These are phyloP conservation scores for Globisporangium nagaii DNA, from an alignment of 352 stramenopile species.

Conservation along the genomic window DNA sequence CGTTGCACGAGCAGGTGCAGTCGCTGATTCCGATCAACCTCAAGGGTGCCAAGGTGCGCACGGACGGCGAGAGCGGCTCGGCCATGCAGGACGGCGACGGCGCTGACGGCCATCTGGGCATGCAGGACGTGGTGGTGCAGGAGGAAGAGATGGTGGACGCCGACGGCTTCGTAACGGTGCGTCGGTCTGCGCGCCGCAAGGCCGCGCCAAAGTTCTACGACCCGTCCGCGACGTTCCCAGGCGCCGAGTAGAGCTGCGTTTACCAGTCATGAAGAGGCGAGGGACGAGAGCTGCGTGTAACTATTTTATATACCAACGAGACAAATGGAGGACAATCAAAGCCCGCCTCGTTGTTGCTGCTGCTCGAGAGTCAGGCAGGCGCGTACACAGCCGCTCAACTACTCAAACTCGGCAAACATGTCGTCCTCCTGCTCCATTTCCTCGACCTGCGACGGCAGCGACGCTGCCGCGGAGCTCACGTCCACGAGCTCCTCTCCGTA, in stretches of 20 bases:
- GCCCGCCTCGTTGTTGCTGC: neutral
- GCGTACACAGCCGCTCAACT: no score
- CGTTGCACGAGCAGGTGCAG: constrained; percentile 67
- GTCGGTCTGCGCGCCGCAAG: constrained; percentile 64
- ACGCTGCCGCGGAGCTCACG: constrained; percentile 31
- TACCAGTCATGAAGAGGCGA: neutral
- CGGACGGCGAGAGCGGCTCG: constrained; percentile 18
- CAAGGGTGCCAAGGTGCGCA: constrained; percentile 65
- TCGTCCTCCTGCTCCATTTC: constrained; percentile 65
- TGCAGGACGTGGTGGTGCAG: constrained; percentile 14
- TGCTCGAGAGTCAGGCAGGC: no score
- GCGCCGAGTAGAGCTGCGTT: constrained; percentile 44
- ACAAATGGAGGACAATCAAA: neutral
- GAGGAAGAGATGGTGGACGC: constrained; percentile 47
- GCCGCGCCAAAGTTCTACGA: constrained; percentile 70
- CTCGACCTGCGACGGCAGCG: constrained; percentile 57
- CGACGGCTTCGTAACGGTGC: constrained; percentile 72
- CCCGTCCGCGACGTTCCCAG: constrained; percentile 66
- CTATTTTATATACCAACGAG: constrained; percentile 5
- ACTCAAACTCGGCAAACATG: constrained; percentile 84
- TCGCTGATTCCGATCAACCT: constrained; percentile 76
- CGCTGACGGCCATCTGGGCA: constrained; percentile 5
- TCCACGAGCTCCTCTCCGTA: constrained; percentile 53
- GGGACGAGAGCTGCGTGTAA: neutral
- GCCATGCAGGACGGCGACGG: constrained; percentile 28